Evolutionary conservation across 2,329 filamentous ascomycete species (phyloP).

Genomic region (Penicillium sclerotiorum): DNA sequence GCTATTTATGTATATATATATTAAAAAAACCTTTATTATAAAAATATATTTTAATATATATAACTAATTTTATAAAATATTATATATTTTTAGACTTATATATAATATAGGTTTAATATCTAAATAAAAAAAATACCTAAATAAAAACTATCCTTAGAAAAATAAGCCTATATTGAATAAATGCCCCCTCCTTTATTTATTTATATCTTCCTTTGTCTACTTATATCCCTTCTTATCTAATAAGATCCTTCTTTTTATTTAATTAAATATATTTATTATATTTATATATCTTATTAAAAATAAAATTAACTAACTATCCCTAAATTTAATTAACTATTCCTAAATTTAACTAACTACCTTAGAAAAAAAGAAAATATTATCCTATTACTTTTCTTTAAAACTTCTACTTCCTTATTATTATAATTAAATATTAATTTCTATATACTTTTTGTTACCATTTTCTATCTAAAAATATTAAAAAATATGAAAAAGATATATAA

Average conservation of each 20-base stretch:
- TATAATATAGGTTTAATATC: neutral
- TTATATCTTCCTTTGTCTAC: neutral
- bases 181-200: too few species aligned
- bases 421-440: too few species aligned
- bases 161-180: neutral
- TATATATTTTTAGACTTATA: neutral
- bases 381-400: too few species aligned
- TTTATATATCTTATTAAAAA: neutral
- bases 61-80: neutral
- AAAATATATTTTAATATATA: neutral
- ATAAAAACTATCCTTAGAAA: neutral
- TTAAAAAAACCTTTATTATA: too few species aligned
- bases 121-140: too few species aligned
- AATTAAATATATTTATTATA: neutral
- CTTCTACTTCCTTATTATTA: too few species aligned
- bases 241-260: neutral
- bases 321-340: neutral
- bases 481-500: too few species aligned
- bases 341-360: too few species aligned
- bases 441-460: too few species aligned
- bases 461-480: too few species aligned
- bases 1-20: too few species aligned
- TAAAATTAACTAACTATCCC: neutral
- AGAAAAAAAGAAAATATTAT: too few species aligned
- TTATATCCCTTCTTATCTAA: neutral